Evolutionary conservation across 192 early-diverging fungal species (phyloP).

Genomic region (Coemansia sp.): DNA sequence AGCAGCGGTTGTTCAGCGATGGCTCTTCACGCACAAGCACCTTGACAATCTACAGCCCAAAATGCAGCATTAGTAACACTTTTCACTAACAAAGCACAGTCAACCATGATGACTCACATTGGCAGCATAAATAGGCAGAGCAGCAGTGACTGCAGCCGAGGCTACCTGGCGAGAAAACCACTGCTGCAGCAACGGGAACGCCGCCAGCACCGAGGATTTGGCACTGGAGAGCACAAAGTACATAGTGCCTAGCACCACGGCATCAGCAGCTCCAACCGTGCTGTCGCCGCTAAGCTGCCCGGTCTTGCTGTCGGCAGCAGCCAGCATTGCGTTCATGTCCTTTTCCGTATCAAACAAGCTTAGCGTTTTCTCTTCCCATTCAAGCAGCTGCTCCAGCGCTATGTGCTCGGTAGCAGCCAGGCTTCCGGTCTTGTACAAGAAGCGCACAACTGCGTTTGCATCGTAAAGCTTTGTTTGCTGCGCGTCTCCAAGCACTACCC

Average conservation of each 20-base stretch:
- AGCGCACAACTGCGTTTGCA: conserved; percentile 50
- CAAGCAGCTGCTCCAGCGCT: conserved; percentile 40
- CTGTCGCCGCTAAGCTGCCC: conserved; percentile 8
- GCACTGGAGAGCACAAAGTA: conserved; percentile 36
- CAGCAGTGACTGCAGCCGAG: conserved; percentile 18
- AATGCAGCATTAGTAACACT: not conserved
- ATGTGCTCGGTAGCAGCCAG: conserved; percentile 27
- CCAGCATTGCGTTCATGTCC: conserved; percentile 23
- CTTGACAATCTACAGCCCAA: conserved; percentile 28
- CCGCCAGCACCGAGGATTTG: conserved; percentile 14
- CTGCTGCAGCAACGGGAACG: conserved; percentile 23
- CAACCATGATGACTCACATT: conserved; percentile 41
- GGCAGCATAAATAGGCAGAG: conserved; percentile 29
- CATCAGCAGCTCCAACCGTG: conserved; percentile 23
- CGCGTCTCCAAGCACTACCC: conserved; percentile 16
- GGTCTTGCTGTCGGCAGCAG: conserved; percentile 14
- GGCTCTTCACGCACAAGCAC: conserved; percentile 49
- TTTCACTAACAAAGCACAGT: too few species aligned
- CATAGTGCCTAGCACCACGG: conserved; percentile 39
- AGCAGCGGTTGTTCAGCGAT: conserved; percentile 44
- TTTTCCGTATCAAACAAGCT: conserved; percentile 19
- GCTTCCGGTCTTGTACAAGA: conserved; percentile 23
- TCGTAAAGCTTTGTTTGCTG: conserved; percentile 35
- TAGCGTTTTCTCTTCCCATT: conserved; percentile 52
- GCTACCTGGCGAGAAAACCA: conserved; percentile 29